Conservation (phyloP, 2,329 filamentous ascomycete species). For the Colletotrichum camelliae region DNA sequence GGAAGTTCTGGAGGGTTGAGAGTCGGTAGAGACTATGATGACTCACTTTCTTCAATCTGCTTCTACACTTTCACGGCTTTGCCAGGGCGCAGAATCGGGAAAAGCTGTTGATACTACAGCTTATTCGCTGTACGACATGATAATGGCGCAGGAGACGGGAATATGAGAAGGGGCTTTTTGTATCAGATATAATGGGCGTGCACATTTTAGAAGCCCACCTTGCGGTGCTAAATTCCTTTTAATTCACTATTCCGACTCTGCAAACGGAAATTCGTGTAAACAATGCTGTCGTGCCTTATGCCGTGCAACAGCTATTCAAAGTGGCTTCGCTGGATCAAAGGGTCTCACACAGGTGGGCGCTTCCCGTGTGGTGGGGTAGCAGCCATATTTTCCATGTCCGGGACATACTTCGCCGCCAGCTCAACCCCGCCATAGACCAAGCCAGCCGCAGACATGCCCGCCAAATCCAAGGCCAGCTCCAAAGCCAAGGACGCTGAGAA, state of each 20-base stretch:
- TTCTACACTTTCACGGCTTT: not conserved
- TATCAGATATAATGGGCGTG: constrained; percentile 1
- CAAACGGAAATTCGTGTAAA: not conserved
- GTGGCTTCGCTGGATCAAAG: not conserved
- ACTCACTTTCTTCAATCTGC: not conserved
- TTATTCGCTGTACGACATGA: constrained; percentile 13
- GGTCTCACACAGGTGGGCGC: not conserved
- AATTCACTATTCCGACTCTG: not conserved
- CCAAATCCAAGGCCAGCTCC: constrained; percentile 40
- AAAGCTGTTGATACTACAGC: not conserved
- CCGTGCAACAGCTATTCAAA: not conserved
- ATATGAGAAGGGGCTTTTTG: not conserved
- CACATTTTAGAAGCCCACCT: constrained; percentile 6
- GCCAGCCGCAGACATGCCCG: constrained; percentile 35
- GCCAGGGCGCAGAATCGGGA: not conserved
- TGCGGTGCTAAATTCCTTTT: not conserved
- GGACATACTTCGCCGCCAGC: constrained; percentile 6
- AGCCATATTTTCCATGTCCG: constrained; percentile 6
- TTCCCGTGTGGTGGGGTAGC: constrained; percentile 12
- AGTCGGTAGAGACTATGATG: constrained; percentile 31
- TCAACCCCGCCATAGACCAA: constrained; percentile 22
- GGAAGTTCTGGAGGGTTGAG: constrained; percentile 84
- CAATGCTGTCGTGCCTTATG: not conserved
- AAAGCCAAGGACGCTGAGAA: constrained; percentile 31
- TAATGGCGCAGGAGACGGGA: not conserved